A percentile compares a stretch with the other conserved stretches of the same genome.
phyloP scores from a whole-genome alignment of 495 filamentous ascomycete species.

The Parathielavia appendiculata region DNA sequence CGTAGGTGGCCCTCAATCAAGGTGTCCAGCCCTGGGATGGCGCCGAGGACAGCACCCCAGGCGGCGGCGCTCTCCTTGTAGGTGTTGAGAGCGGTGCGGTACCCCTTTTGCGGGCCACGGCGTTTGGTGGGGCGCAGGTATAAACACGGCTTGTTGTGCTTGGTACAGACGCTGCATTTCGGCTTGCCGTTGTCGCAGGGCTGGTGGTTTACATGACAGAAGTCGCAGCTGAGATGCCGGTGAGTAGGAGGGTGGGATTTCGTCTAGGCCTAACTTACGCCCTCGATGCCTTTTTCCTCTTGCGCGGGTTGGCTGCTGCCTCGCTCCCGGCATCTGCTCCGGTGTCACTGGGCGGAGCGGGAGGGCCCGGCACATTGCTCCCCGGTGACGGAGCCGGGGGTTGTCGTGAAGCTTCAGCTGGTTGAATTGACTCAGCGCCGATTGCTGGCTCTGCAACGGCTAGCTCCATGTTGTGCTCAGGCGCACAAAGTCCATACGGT shows the following conservation, averaged over 20 bases:
- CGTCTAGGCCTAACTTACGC: conserved; percentile 24
- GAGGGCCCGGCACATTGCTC: not conserved
- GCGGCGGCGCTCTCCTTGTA: conserved; percentile 39
- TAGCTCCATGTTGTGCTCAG: conserved; percentile 6
- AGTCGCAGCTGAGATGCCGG: conserved; percentile 30
- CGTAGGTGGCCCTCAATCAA: conserved; percentile 35
- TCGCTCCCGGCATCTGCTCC: conserved; percentile 30
- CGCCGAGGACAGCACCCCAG: conserved; percentile 34
- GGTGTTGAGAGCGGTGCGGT: conserved; percentile 37
- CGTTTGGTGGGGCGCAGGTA: conserved; percentile 37
- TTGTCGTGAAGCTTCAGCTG: not conserved
- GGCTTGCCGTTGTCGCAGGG: conserved; percentile 39
- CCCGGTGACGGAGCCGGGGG: not conserved
- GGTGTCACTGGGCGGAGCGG: conserved; percentile 22
- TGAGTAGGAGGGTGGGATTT: not conserved
- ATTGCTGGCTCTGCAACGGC: not conserved
- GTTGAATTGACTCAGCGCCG: not conserved
- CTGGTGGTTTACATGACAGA: conserved; percentile 39
- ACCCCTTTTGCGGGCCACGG: conserved; percentile 37
- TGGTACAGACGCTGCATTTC: conserved; percentile 33
- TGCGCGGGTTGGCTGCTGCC: conserved; percentile 32
- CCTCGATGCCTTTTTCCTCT: conserved; percentile 37
- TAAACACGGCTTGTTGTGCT: conserved; percentile 36
- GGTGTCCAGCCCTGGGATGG: conserved; percentile 36
- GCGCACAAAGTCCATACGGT: not conserved